Base-by-base conservation (phyloP, 148 eudicot genomes). In the Tetragonia tetragonoides region DNA sequence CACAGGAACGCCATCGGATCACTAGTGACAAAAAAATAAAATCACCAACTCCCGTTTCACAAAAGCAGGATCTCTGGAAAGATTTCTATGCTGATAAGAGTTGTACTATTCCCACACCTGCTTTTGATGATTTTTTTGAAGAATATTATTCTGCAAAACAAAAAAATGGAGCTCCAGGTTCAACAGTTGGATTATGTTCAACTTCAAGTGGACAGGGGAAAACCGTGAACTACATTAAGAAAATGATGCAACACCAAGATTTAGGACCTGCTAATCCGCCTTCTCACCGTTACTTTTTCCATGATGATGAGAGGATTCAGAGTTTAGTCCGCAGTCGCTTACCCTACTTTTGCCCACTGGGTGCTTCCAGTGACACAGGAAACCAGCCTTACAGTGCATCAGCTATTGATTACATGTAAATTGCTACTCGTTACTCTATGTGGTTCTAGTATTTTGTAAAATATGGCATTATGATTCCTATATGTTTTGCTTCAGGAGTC, bases 381-480 rank as follows among this genome's bases (percentile, higher is more conserved):
- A 67, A 49, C 46, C 47, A 72, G 67, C 87, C 89, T 68, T 81
- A 70, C 18, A 77, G 79, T 77, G 86, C 74, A 77, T 84, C 94
- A 74, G 81, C 67, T 53, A 93, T 95, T 79, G 92, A 95, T 87
- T 95, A 95, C 88, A 91, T 87, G 99, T 91, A 87, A 63, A 20
- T 53, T 79, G 41, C 78, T 82, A 63, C 61, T 47, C 47, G 68
- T 56, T 82, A 56, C 72, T 77, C 65, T 61, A 3, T 44, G 59
- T 39, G 41, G 46, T 44, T 56, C 41, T 68, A 15, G 7, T 62
- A 51, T 59, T 12, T 70, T 23, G 6, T 34, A 68, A 14, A 63
- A 46, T 20, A 15, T 56, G 34, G 57, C 23, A 68, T 69, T 42
- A 75, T 70, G 68, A 40, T 66, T 76, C 38, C 38, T 46, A 42